Base-by-base conservation (phyloP, 805 yeast species). In the Kazachstania martiniae region DNA sequence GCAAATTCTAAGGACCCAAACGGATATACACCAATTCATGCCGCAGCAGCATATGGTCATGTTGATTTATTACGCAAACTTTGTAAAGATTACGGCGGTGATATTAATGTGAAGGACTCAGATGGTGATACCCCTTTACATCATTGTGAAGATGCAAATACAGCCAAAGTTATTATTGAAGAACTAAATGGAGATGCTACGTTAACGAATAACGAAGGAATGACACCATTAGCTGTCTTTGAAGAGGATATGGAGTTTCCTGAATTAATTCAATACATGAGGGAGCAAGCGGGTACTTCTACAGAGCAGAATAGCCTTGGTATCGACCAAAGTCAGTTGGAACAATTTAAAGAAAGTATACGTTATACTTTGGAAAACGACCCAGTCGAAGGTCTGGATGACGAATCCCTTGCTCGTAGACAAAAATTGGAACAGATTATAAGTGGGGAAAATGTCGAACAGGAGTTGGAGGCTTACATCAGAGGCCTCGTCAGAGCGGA, bases 111-210 rank as follows among this genome's bases (percentile, higher is more conserved):
- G 21, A 74, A 66, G 37, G 99, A 91, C 45, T 59, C 59, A 15
- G 98, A 93, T 42, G 96, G 97, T 2, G 99, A 91, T 47, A 80
- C 97, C 0, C 96, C 99, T 1, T 63, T 91, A 39, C 97, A 89
- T 54, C 93, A 85, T 44, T 83, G 75, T 15, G 99, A 91, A 50
- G 79, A 75, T 34, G 58, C 71, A 0, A 61, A 52, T 2, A 67
- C 74, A 1, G 96, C 94, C 1, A 71, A 68, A 42, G 46, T 66
- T 16, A 61, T 91, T 33, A 66, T 91, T 0, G 83, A 76, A 42
- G 72, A 73, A 32, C 65, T 77, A 21, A 66, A 70, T 4, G 95
- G 89, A 0, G 80, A 84, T 55, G 67, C 62, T 51, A 71, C 56
- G 27, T 44, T 73, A 23, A 70, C 64, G 49, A 89, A 91, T 53